Percentiles rank a stretch among this genome's conserved stretches.
Evolutionary conservation across 1,284 basidiomycete genomes (phyloP).

Genomic region (Phellinidium pouzarii): DNA sequence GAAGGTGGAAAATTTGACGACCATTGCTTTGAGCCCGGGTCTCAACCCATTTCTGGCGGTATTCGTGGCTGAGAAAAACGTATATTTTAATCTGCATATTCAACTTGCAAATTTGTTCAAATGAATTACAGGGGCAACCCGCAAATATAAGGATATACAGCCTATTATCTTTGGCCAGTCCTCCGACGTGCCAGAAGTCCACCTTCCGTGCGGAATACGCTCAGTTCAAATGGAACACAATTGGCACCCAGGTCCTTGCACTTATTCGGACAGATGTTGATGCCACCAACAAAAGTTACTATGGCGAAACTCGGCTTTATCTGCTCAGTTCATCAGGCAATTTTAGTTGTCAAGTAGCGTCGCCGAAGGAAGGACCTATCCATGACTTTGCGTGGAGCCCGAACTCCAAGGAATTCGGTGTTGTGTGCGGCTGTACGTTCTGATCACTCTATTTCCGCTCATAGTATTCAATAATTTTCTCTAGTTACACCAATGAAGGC

Average conservation of each 20-base stretch:
- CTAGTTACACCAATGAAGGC: slow-evolving; percentile 93
- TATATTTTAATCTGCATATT: slow-evolving; percentile 24
- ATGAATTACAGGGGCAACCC: slow-evolving; percentile 65
- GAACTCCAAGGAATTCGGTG: slow-evolving; percentile 95
- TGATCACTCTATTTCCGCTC: not conserved
- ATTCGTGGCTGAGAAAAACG: slow-evolving; percentile 93
- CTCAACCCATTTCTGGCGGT: slow-evolving; percentile 81
- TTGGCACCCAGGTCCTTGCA: slow-evolving; percentile 83
- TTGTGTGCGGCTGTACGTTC: slow-evolving; percentile 89
- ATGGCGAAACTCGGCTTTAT: slow-evolving; percentile 95
- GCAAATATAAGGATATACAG: slow-evolving; percentile 85
- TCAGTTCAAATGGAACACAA: slow-evolving; percentile 93
- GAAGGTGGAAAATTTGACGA: slow-evolving; percentile 75
- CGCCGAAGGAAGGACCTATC: slow-evolving; percentile 97
- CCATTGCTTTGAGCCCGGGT: slow-evolving; percentile 74
- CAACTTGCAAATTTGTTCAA: slow-evolving; percentile 4
- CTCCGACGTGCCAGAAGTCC: slow-evolving; percentile 75
- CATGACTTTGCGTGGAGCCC: slow-evolving; percentile 97
- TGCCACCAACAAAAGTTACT: slow-evolving; percentile 95
- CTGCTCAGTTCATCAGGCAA: slow-evolving; percentile 92
- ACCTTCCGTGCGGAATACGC: slow-evolving; percentile 97
- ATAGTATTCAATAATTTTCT: slow-evolving; percentile 4
- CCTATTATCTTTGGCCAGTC: slow-evolving; percentile 53
- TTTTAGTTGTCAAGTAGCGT: slow-evolving; percentile 86
- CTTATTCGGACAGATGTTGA: slow-evolving; percentile 96